Base-by-base conservation (phyloP, 2,329 filamentous ascomycete genomes). In the Capronia coronata region DNA sequence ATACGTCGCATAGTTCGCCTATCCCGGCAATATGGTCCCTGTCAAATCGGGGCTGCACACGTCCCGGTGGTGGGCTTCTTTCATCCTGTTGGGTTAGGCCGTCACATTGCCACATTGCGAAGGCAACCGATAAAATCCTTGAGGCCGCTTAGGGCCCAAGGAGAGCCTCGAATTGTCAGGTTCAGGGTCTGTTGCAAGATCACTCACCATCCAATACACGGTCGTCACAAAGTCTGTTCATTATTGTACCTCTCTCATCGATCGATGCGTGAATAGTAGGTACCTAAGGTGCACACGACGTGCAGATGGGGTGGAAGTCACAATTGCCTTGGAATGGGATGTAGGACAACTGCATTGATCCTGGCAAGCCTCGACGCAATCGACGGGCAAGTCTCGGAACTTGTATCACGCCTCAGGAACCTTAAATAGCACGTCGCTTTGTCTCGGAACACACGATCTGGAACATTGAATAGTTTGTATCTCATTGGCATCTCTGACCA, bases 391-490 rank as follows among this genome's bases (percentile, higher is more conserved):
- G 34, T 37, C 34, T 37, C 34, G 34, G 34, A 19, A 37, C 34
- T 37, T 19, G 34, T 37, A 37, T 37, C 34, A 37, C 34, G 11
- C 14, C 7, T 19, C 34, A 8, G 14, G 34, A 3, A 18, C 13
- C 34, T 19, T 18, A 37, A 37, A 37, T 37, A 37, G 34, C 34
- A 37, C 18, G 18, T 19, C 14, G 14, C 14, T 18, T 18, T 18
- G 34, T 18, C 5, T 37, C 18, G 14, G 34, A 13, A 37, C 14
- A 37, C 34, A 37, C 3, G 34, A 37, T 37, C 18, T 37, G 34
- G 14, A 37, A 37, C 34, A 37, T 37, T 37, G 34, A 37, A 18
- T 5, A 3, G 16, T 37, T 37, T 41, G 38, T 41, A 41, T 41
- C 16, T 41, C 38, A 41, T 41, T 41, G 19, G 21, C 38, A 41